phyloP scores from a whole-genome alignment of 805 yeast genomes.

The Candida vartiovaarae region DNA sequence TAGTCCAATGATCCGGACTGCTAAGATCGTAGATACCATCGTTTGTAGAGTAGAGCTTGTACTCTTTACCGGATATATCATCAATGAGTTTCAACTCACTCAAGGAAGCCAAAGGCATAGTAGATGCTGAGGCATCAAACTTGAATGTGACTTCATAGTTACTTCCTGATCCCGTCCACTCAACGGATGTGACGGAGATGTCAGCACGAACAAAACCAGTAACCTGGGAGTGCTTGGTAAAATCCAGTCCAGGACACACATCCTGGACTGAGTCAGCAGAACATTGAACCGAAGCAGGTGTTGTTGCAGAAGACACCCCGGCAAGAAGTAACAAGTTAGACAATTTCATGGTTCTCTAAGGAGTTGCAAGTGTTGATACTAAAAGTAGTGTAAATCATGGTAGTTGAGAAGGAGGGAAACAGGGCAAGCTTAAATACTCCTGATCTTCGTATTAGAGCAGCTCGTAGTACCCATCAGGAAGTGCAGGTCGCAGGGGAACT shows the following conservation, averaged over 20 bases:
- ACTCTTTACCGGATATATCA: not conserved
- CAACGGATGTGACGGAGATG: not conserved
- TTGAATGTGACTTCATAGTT: not conserved
- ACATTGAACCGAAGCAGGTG: too few species aligned
- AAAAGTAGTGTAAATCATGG: too few species aligned
- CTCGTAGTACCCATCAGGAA: too few species aligned
- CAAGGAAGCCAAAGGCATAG: not conserved
- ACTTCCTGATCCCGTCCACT: not conserved
- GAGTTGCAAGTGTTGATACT: too few species aligned
- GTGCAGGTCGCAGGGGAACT: too few species aligned
- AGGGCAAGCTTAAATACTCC: too few species aligned
- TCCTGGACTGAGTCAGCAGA: too few species aligned
- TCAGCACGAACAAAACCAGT: not conserved
- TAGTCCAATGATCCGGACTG: not conserved
- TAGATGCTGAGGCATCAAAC: not conserved
- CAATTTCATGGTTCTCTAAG: too few species aligned
- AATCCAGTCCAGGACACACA: not conserved
- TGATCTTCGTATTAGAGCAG: too few species aligned
- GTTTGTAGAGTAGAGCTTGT: not conserved
- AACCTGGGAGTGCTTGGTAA: not conserved
- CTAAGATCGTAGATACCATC: not conserved
- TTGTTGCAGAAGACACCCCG: too few species aligned
- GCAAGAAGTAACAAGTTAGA: too few species aligned
- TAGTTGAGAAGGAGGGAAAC: too few species aligned
- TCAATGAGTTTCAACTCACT: not conserved